Conservation (phyloP, 2,329 filamentous ascomycete species). For the Curvularia eragrostidis region DNA sequence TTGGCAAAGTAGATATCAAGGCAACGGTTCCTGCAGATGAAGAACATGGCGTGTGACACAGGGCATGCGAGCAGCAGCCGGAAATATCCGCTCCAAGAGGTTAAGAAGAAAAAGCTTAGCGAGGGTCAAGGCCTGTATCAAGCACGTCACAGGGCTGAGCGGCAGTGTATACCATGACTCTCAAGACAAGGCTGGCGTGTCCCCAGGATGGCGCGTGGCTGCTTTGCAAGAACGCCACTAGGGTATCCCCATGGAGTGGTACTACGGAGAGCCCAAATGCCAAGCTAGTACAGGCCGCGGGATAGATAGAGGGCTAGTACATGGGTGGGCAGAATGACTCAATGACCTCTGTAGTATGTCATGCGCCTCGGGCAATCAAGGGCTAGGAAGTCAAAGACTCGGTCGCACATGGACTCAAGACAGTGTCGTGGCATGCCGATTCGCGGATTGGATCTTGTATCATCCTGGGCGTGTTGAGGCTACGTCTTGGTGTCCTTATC, state of each 20-base stretch:
- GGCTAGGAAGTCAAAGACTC: not conserved
- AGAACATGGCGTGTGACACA: not conserved
- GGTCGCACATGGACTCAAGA: not conserved
- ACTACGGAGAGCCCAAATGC: not conserved
- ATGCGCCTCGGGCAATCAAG: not conserved
- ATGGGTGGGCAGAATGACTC: constrained; percentile 1
- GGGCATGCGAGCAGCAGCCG: not conserved
- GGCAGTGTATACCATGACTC: not conserved
- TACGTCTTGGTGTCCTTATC: not conserved
- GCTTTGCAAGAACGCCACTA: constrained; percentile 4
- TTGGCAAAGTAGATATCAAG: not conserved
- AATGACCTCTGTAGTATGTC: not conserved
- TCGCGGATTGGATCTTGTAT: not conserved
- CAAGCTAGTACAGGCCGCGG: not conserved
- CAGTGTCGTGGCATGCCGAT: not conserved
- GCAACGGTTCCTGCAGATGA: not conserved
- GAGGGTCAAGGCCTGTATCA: not conserved
- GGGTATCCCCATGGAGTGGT: constrained; percentile 5
- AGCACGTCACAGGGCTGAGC: not conserved
- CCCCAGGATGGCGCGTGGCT: constrained; percentile 1
- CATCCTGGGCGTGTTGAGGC: not conserved
- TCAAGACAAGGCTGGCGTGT: constrained; percentile 1
- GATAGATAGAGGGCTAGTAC: not conserved
- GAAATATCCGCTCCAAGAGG: not conserved
- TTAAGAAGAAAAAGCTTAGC: not conserved